phyloP scores from a whole-genome alignment of 805 yeast genomes.

The Brettanomyces sp. region DNA sequence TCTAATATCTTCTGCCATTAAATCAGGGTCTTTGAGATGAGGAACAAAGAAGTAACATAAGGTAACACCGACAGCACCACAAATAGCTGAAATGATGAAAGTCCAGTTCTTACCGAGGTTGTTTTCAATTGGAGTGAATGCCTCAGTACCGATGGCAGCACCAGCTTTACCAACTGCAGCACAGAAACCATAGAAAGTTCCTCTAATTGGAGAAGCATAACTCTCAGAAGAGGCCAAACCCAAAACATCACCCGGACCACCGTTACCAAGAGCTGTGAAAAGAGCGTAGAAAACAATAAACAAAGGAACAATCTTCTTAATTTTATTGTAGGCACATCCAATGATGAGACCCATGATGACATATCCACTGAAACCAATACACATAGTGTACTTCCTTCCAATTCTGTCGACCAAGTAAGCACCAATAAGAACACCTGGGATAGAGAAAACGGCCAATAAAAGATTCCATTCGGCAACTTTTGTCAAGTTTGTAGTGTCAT shows the following conservation, averaged over 20 bases:
- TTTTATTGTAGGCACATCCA: constrained; percentile 51
- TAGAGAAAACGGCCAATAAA: constrained; percentile 50
- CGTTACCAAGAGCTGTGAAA: constrained; percentile 60
- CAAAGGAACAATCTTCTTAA: constrained; percentile 47
- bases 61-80: constrained; percentile 57
- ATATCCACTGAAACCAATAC: constrained; percentile 64
- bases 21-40: constrained; percentile 60
- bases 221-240: constrained; percentile 61
- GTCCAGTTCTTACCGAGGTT: constrained; percentile 66
- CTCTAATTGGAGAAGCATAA: constrained; percentile 70
- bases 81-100: constrained; percentile 67
- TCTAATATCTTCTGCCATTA: constrained; percentile 36
- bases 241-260: constrained; percentile 74
- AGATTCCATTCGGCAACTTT: constrained; percentile 67
- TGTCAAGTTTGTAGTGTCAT: constrained; percentile 32
- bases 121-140: constrained; percentile 57
- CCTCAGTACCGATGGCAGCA: constrained; percentile 74
- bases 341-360: constrained; percentile 63
- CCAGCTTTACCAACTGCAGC: constrained; percentile 82
- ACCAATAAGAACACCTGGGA: constrained; percentile 69
- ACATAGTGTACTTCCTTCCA: constrained; percentile 66
- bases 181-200: constrained; percentile 63
- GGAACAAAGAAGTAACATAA: constrained; percentile 58
- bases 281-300: constrained; percentile 68
- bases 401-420: constrained; percentile 54